Evolutionary conservation across 495 filamentous ascomycete genomes (phyloP), one percentile per base, ranked within the genome.

Genomic region (Talaromyces nanjingensis): DNA sequence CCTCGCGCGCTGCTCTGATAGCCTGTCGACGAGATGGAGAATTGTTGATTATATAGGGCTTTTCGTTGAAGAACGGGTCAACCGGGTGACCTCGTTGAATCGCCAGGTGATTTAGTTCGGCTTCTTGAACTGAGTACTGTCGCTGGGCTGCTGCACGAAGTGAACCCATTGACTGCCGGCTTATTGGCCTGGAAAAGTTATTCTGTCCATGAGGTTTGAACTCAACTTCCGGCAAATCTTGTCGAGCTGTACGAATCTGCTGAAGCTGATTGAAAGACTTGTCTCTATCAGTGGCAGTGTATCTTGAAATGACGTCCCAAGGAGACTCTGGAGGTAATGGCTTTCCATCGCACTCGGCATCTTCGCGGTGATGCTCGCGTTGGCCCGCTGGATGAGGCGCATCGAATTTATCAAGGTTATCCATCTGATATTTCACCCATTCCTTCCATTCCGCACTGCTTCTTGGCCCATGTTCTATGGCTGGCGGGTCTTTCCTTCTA

Each of bases 321-420:
- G 20, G 33, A 47, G 37, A 22, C 8, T 25, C 37, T 3, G 12
- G 33, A 24, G 12, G 54, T 9, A 39, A 8, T 6, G 53, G n/a
- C 20, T 88, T 83, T 31, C 77, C 80, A 29, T 79, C 69, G 54
- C 84, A 85, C 55, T 89, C 86, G 1, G 87, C 81, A 34, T 74
- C 63, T 72, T 91, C 88, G 14, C 86, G 77, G 59, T 86, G 67
- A 70, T 90, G 88, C 0, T 82, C 77, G 69, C 59, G 53, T 34
- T 14, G 24, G 20, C 53, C 37, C 24, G 34, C n/a, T 18, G 47
- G 64, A 16, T 66, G 65, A 12, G 58, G 63, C 24, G 72, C 69
- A 20, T 66, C 70, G 18, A 66, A 29, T 18, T 68, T 64, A 45
- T 79, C 77, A 37, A 81, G 72, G 34, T 70, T 72, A 22, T 72